These are phyloP conservation scores for Lipomyces chichibuensis DNA, from an alignment of 805 yeast genomes.

Conservation along the genomic window DNA sequence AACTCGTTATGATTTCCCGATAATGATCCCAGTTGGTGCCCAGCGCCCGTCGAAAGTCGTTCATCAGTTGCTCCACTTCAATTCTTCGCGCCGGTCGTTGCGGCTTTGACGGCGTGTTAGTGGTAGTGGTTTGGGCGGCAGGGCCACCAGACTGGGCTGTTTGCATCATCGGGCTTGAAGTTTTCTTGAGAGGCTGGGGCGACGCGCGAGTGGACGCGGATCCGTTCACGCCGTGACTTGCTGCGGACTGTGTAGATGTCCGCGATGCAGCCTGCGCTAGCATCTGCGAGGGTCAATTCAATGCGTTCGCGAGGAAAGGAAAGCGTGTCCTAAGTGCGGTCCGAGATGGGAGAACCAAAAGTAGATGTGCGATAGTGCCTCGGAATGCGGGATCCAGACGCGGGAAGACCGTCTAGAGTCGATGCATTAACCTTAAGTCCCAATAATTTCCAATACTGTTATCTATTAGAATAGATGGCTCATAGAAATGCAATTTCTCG, in stretches of 20 bases:
- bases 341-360: background rate
- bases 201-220: slow-evolving; percentile 27
- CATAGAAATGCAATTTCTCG: background rate
- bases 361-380: background rate
- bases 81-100: slow-evolving; percentile 48
- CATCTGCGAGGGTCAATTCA: background rate
- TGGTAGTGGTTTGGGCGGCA: slow-evolving; percentile 8
- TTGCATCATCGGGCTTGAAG: background rate
- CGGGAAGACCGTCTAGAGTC: background rate
- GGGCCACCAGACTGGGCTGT: background rate
- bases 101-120: slow-evolving; percentile 31
- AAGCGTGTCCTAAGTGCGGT: background rate
- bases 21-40: slow-evolving; percentile 87
- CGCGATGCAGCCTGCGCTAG: slow-evolving; percentile 5
- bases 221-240: slow-evolving; percentile 10
- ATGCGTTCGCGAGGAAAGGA: background rate
- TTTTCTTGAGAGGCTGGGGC: slow-evolving; percentile 25
- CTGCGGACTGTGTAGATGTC: slow-evolving; percentile 2
- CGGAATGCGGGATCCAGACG: background rate
- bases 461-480: background rate
- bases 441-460: background rate
- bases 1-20: slow-evolving; percentile 74
- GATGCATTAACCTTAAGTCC: background rate
- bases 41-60: slow-evolving; percentile 69
- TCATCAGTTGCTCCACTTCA: slow-evolving; percentile 67